Conservation (phyloP, 441 rosid genomes). For the Populus tomentosa region DNA sequence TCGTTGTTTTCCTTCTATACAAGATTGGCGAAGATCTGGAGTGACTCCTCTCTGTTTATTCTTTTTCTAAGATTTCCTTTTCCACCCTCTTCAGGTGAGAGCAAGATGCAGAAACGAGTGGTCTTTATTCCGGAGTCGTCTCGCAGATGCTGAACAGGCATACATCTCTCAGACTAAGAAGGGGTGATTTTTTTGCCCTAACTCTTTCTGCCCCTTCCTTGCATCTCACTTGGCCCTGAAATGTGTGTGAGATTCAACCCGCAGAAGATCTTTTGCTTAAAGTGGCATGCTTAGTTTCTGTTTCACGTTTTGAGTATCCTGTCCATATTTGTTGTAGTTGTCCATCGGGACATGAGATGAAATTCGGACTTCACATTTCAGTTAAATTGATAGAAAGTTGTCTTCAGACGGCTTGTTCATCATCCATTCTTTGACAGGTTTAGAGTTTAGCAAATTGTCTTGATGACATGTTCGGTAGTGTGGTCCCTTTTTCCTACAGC, state of each 20-base stretch:
- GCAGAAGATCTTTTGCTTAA: not conserved
- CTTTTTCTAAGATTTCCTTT: not conserved
- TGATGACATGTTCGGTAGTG: too few species aligned
- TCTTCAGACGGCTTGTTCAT: not conserved
- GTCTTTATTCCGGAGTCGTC: conserved; percentile 69
- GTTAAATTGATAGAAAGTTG: not conserved
- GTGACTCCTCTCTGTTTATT: not conserved
- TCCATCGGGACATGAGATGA: not conserved
- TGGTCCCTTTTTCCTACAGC: too few species aligned
- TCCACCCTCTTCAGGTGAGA: conserved; percentile 49
- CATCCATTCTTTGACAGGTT: not conserved
- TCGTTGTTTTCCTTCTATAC: not conserved
- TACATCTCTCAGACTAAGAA: conserved; percentile 37
- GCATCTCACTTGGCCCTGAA: not conserved
- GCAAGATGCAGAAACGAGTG: conserved; percentile 81
- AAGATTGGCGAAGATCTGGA: too few species aligned
- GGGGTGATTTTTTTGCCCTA: conserved; percentile 17
- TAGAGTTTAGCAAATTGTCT: not conserved
- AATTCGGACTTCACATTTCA: not conserved
- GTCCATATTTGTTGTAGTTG: not conserved
- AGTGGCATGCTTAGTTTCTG: not conserved
- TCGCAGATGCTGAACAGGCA: conserved; percentile 52
- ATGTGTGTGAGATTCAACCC: not conserved
- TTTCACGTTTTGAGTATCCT: not conserved
- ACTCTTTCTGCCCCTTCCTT: too few species aligned